Conservation (phyloP, 2,329 filamentous ascomycete species). For the Cytospora paraplurivora region DNA sequence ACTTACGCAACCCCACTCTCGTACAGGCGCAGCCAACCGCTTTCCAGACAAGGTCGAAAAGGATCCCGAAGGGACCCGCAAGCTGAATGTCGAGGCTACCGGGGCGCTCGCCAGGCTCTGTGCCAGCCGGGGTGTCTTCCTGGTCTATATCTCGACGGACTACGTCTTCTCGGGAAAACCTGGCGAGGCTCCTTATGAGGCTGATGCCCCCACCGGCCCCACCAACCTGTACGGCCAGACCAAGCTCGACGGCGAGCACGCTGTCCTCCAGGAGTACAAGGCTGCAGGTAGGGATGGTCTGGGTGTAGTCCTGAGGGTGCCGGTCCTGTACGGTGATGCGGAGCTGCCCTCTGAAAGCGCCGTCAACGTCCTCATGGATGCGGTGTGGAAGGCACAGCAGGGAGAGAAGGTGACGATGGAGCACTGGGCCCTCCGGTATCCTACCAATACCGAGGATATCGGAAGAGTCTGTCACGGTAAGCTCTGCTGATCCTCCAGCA, state of each 20-base stretch:
- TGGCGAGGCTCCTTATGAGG: conserved; percentile 83
- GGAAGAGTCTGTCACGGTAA: conserved; percentile 72
- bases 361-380: conserved; percentile 78
- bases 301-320: conserved; percentile 75
- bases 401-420: conserved; percentile 73
- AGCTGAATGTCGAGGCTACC: conserved; percentile 75
- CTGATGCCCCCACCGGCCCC: conserved; percentile 63
- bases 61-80: conserved; percentile 73
- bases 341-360: conserved; percentile 75
- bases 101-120: conserved; percentile 67
- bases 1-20: conserved; percentile 6
- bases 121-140: conserved; percentile 59
- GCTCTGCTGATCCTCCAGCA: conserved; percentile 32
- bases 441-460: conserved; percentile 87
- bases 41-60: conserved; percentile 84
- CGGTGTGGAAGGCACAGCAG: conserved; percentile 73
- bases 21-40: conserved; percentile 77
- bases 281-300: conserved; percentile 52
- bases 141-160: conserved; percentile 82
- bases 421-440: conserved; percentile 81
- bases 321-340: conserved; percentile 80
- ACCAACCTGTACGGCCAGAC: conserved; percentile 74
- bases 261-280: conserved; percentile 64
- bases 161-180: conserved; percentile 74
- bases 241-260: conserved; percentile 62